phyloP scores from a whole-genome alignment of 768 basidiomycete species.

The Lentinula boryana region DNA sequence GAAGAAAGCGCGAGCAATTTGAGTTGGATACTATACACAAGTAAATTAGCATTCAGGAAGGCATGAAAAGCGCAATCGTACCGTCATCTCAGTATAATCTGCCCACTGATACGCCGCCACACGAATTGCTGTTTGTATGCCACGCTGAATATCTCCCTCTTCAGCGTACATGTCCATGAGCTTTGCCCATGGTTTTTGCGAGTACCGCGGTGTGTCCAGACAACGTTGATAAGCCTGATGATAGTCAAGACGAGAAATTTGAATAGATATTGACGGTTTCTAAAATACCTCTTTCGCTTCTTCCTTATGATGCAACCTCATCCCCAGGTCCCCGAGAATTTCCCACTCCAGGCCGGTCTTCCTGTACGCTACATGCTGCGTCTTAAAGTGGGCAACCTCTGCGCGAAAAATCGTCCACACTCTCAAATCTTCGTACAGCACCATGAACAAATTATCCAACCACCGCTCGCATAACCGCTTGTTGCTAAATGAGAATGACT shows the following conservation, averaged over 20 bases:
- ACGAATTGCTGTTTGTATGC: conserved; percentile 87
- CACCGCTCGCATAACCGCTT: conserved; percentile 96
- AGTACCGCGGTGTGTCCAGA: conserved; percentile 81
- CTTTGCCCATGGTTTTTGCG: conserved; percentile 89
- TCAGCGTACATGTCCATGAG: conserved; percentile 96
- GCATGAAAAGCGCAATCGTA: conserved; percentile 20
- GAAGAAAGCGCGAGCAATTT: conserved; percentile 86
- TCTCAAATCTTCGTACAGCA: conserved; percentile 94
- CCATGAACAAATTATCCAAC: conserved; percentile 98
- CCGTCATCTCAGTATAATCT: conserved; percentile 86
- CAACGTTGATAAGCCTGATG: conserved; percentile 79
- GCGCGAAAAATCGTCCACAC: conserved; percentile 99
- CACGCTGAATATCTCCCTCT: conserved; percentile 88
- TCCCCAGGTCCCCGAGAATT: conserved; percentile 90
- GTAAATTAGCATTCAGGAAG: conserved; percentile 3
- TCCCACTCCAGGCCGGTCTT: conserved; percentile 99
- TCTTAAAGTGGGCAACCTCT: conserved; percentile 98
- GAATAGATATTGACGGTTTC: neutral
- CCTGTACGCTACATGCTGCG: conserved; percentile 94
- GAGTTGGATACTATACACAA: conserved; percentile 70
- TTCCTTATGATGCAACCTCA: conserved; percentile 94
- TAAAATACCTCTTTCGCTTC: conserved; percentile 77
- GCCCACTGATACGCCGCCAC: conserved; percentile 90
- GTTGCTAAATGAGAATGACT: conserved; percentile 88
- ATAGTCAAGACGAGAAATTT: neutral